Base-by-base conservation (phyloP, 116 monocot genomes). In the Iris pallida region DNA sequence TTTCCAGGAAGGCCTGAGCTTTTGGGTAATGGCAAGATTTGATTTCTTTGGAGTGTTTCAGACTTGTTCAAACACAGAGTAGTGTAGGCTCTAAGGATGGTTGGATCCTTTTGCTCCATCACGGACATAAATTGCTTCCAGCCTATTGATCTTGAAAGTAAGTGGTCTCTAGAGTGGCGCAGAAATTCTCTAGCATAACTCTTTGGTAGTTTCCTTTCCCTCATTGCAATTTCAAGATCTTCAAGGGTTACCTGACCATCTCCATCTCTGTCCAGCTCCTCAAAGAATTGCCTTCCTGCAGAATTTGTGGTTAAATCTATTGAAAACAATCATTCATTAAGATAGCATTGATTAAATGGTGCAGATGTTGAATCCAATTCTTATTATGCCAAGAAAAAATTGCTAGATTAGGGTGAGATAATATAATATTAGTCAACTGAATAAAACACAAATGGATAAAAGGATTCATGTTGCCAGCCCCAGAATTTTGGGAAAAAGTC, bases 91-190 rank as follows among this genome's bases (percentile, higher is more conserved):
- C 83, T 62, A 70, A 91, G 86, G 59, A 95, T 91, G 4, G 88
- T 88, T 16, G 91, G 79, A 58, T 95, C 95, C 65, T 86, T 91
- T 71, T 95, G 95, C 75, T 95, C 91, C 85, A 95, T 88, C 49
- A 91, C 78, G 13, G 86, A 74, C 20, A 91, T 69, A 72, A 95
- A 95, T 13, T 91, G 88, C 70, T 86, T 95, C 95, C 95, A 95
- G 16, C 91, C 78, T 20, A 79, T 75, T 42, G 75, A 82, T 57
- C 78, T 82, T 61, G 78, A 74, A 74, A 82, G 78, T 9, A 82
- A 63, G 55, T 78, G 61, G 5, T 61, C 70, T 66, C 74, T 63
- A 47, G 78, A 78, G 4, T 71, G 74, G 4, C 74, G 70, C 49
- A 82, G 66, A 19, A 82, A 62, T 8, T 78, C 78, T 18, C 61